A percentile compares a stretch with the other conserved stretches of the same genome.
These are phyloP conservation scores for Rhizopogon sp. DNA, from an alignment of 768 basidiomycete genomes.

Conservation along the genomic window DNA sequence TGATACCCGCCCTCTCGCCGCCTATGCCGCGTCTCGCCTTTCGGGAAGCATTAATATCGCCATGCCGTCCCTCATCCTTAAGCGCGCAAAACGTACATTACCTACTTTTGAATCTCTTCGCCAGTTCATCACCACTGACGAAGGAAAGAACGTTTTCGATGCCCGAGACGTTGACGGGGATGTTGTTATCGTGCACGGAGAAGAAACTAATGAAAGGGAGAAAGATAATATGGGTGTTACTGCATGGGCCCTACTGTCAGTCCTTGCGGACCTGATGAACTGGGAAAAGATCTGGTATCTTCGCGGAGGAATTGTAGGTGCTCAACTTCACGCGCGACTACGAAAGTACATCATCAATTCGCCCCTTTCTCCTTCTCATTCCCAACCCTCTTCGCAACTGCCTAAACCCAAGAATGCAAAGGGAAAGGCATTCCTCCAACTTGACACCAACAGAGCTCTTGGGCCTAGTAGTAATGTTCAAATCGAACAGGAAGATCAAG, in stretches of 20 bases:
- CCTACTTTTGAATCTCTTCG: slow-evolving; percentile 65
- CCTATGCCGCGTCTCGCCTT: slow-evolving; percentile 63
- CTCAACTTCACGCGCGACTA: slow-evolving; percentile 53
- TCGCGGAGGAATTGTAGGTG: slow-evolving; percentile 63
- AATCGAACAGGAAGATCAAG: neutral
- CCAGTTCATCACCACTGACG: slow-evolving; percentile 78
- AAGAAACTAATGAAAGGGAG: slow-evolving; percentile 69
- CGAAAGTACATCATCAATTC: slow-evolving; percentile 40
- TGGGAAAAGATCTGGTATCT: slow-evolving; percentile 60
- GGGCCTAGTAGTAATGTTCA: slow-evolving; percentile 31
- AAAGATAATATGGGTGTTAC: slow-evolving; percentile 49
- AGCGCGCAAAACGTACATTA: slow-evolving; percentile 59
- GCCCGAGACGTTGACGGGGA: slow-evolving; percentile 75
- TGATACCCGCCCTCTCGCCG: slow-evolving; percentile 72
- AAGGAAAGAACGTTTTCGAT: slow-evolving; percentile 41
- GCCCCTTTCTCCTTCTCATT: neutral
- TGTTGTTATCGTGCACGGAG: slow-evolving; percentile 66
- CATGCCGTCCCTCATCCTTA: slow-evolving; percentile 87
- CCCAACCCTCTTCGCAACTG: slow-evolving; percentile 11
- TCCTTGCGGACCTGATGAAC: slow-evolving; percentile 55
- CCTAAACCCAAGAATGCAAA: slow-evolving; percentile 25
- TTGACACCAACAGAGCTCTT: slow-evolving; percentile 53
- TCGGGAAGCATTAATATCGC: slow-evolving; percentile 75
- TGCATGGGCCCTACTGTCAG: slow-evolving; percentile 67
- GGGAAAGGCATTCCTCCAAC: slow-evolving; percentile 57